Percentiles rank a stretch among this genome's conserved stretches.
Evolutionary conservation across 1,284 basidiomycete genomes (phyloP).

Genomic region (Moniliella sp.): DNA sequence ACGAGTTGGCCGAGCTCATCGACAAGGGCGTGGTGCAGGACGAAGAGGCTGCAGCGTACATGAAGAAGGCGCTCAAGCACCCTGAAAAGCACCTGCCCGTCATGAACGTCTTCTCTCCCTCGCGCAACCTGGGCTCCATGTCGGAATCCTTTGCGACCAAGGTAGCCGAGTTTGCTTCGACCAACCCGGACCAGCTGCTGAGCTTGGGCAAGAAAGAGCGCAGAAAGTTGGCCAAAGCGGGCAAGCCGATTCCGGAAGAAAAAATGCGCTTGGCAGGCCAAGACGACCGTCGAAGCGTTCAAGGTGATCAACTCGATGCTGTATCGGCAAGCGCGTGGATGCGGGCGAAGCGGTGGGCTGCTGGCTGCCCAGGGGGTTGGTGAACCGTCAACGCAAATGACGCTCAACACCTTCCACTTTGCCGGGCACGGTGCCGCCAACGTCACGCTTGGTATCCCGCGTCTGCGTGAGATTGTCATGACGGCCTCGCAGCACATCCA

Average conservation of each 20-base stretch:
- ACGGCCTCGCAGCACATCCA: slow-evolving; percentile 88
- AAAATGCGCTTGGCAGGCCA: slow-evolving; percentile 21
- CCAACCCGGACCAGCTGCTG: slow-evolving; percentile 56
- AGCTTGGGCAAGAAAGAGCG: slow-evolving; percentile 36
- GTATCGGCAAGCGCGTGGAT: slow-evolving; percentile 48
- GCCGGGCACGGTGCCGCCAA: slow-evolving; percentile 92
- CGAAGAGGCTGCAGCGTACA: slow-evolving; percentile 49
- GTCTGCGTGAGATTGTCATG: slow-evolving; percentile 96
- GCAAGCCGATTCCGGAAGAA: slow-evolving; percentile 10
- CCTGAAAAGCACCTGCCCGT: slow-evolving; percentile 52
- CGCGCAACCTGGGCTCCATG: slow-evolving; percentile 62
- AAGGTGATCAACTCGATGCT: slow-evolving; percentile 26
- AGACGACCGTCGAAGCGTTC: slow-evolving; percentile 22
- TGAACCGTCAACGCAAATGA: slow-evolving; percentile 99
- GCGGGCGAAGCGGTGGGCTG: slow-evolving; percentile 87
- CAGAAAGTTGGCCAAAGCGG: slow-evolving; percentile 39
- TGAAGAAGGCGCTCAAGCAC: slow-evolving; percentile 73
- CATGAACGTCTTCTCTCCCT: slow-evolving; percentile 57
- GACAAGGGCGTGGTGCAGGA: slow-evolving; percentile 43
- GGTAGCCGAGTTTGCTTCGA: slow-evolving; percentile 57
- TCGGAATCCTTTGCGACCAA: slow-evolving; percentile 76
- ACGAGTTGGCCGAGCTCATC: slow-evolving; percentile 38
- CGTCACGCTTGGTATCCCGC: slow-evolving; percentile 94
- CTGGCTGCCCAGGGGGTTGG: slow-evolving; percentile 97
- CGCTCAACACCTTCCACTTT: slow-evolving; percentile 97